phyloP scores from a whole-genome alignment of 345 rosid species.

The Syzygium grande region DNA sequence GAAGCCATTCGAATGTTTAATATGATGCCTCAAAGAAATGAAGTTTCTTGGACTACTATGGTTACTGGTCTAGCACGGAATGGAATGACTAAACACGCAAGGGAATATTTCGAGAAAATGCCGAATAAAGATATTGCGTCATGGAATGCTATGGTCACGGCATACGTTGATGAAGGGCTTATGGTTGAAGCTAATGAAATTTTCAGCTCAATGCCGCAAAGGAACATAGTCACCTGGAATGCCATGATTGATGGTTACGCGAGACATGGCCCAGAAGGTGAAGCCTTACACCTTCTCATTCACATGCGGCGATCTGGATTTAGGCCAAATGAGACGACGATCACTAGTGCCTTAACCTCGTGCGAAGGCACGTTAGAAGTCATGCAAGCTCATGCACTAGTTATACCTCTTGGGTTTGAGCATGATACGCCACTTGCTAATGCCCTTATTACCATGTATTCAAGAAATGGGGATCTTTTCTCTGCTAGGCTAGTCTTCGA shows the following conservation, averaged over 20 bases:
- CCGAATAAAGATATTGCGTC: conserved; percentile 21
- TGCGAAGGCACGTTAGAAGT: conserved; percentile 16
- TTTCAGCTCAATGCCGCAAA: conserved; percentile 20
- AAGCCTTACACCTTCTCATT: conserved; percentile 19
- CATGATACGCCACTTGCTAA: conserved; percentile 14
- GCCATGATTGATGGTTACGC: conserved; percentile 27
- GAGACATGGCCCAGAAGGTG: conserved; percentile 21
- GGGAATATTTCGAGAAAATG: conserved; percentile 21
- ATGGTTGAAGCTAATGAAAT: conserved; percentile 20
- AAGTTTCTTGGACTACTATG: conserved; percentile 31
- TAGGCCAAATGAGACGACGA: conserved; percentile 20
- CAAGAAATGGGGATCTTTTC: conserved; percentile 24
- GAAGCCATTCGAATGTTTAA: conserved; percentile 25
- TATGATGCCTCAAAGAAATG: conserved; percentile 26
- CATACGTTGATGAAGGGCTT: conserved; percentile 14
- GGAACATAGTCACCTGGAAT: conserved; percentile 30
- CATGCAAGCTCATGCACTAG: conserved; percentile 23
- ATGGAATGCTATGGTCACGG: conserved; percentile 36
- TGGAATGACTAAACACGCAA: conserved; percentile 18
- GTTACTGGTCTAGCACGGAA: conserved; percentile 24
- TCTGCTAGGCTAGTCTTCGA: conserved; percentile 23
- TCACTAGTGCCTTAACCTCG: conserved; percentile 23
- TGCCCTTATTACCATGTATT: conserved; percentile 24
- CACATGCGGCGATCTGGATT: conserved; percentile 15
- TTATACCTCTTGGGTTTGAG: conserved; percentile 22